Evolutionary conservation across 1,284 basidiomycete genomes (phyloP), one percentile per base, ranked within the genome.

Genomic region (Pterulicium gracile): DNA sequence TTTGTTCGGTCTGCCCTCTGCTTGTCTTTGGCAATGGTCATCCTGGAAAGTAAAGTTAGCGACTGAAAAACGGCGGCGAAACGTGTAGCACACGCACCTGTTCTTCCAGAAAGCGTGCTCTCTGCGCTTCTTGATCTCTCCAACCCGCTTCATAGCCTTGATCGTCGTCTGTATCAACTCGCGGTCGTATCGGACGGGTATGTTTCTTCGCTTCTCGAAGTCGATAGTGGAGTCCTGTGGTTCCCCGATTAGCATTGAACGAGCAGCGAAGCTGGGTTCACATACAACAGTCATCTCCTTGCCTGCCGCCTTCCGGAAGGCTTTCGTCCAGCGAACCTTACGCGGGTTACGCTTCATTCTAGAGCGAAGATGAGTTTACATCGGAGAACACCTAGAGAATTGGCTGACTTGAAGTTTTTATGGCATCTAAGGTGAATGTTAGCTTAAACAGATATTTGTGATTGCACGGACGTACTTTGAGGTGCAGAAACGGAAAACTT

Each of bases 261-360:
- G 34, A 24, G 3, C n/a, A 17, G 46, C 22, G 24, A 47, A 36
- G 41, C 15, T 36, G 42, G 17, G 44, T 19, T 19, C 10, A 66
- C 88, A 64, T 59, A 94, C 92, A 59, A 99, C 88, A 12, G 90
- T 95, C 96, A 99, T 99, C 70, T 99, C 96, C 72, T 98, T 99
- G 53, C 96, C 96, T 49, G 93, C 90, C 19, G 96, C 92, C 65
- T 95, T 97, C 56, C 96, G 80, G 79, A 99, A 99, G 14, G 96
- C 96, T 68, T 99, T 99, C 47, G 96, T 99, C 96, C 96, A 99
- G 58, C 91, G 79, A 44, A 99, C 94, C 70, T 99, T 99, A 54
- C 96, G 82, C 43, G 96, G 96, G 69, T 99, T 99, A 44, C 96
- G 87, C 74, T 98, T 99, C 95, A 99, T 97, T 69, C 92, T 95